Base-by-base conservation (phyloP, 2,329 filamentous ascomycete species). In the Paracamarosporium sp. region DNA sequence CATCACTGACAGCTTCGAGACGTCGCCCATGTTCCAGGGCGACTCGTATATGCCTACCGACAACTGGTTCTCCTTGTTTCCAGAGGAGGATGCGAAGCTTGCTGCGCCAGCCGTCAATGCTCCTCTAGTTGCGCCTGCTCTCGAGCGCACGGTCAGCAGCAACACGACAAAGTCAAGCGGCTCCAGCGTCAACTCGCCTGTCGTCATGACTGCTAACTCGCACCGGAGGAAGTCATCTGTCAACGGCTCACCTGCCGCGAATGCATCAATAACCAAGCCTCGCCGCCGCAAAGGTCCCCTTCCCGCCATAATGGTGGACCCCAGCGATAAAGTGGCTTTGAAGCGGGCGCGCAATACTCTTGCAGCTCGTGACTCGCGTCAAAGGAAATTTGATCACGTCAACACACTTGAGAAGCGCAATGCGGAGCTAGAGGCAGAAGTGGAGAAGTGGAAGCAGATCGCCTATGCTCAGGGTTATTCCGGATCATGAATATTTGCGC, bases 311-410 rank as follows among this genome's bases (percentile, higher is more conserved):
- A 81, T 90, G 59, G 86, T 93, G 35, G 91, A 97, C 66, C 86
- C 88, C 0, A 80, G 68, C 40, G 93, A 97, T 70, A 86, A 85
- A 9, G 76, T 90, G n/a, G 92, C 92, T 20, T 86, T 93, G 83
- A 97, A 97, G 88, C 91, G 94, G 76, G 93, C 93, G 50, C 90
- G 93, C 66, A 98, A 97, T 77, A 96, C 93, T 8, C 86, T 96
- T 76, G 94, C 94, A 17, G 94, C 94, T 69, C 92, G 94, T 65
- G 97, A 97, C 81, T 97, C 93, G 58, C 89, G 94, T 51, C 89
- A 92, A 71, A 89, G 92, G 65, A 97, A 97, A 82, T 88, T 91
- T 56, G 84, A 90, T 74, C 86, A 89, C 66, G 83, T 94, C 60
- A 88, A 91, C 55, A 86, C 88, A 56, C 83, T 97, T 44, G 90